Base-by-base conservation (phyloP, 83 land plant genomes). In the Picea abies region DNA sequence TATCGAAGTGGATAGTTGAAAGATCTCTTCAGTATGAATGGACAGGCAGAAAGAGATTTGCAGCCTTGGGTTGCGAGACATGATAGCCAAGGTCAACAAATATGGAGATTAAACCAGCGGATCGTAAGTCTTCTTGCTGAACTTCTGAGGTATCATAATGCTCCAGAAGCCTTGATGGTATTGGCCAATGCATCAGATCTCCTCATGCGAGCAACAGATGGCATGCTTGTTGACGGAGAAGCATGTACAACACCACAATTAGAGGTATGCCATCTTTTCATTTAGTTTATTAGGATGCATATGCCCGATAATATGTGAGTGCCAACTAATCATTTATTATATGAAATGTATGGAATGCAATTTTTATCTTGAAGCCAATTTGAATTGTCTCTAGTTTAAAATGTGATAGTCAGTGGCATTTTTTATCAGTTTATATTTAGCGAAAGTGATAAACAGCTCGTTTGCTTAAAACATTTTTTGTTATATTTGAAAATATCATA, bases 171-270 rank as follows among this genome's bases (percentile, higher is more conserved):
- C 49, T 63, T 96, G 82, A 89, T 87, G 58, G 91, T 89, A 20
- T 63, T 94, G 73, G 96, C 93, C 23, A 88, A 87, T 83, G 96
- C 92, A 39, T 85, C 93, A 47, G 89, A 89, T 79, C 88, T 94
- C 75, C 94, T 96, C 69, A 82, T 89, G 37, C 90, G 91, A n/a
- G 99, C 99, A 26, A 96, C 99, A 52, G 96, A 94, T 85, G 99
- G 99, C 29, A 89, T 96, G 96, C 89, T 90, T 66, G 93, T 93
- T 20, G 93, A 94, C 81, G 97, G 97, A 66, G 97, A 94, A 86
- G 96, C 93, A 44, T 94, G 96, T 83, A 96, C 94, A 63, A 79
- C 90, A 78, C 97, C 96, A 26, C 99, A 96, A 82, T 81, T 96
- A 67, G 99, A 96, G 97, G 99, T 96, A 90, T 68, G 7, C 47